phyloP scores from a whole-genome alignment of 441 rosid species.

The Geranium incanum region DNA sequence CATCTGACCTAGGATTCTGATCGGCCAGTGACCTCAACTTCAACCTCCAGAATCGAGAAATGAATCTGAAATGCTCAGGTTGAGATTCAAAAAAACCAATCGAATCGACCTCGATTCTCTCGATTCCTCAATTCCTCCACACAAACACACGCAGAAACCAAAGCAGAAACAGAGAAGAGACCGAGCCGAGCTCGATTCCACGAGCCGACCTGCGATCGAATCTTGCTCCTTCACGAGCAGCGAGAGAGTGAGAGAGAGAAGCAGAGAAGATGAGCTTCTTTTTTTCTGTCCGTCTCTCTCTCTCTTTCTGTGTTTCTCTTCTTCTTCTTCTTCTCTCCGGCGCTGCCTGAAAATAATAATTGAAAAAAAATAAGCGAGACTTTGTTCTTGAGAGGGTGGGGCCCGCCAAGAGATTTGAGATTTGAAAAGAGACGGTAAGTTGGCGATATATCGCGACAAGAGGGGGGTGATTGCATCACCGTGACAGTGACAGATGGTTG shows the following conservation, averaged over 20 bases:
- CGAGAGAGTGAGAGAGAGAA: not conserved
- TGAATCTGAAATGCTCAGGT: not conserved
- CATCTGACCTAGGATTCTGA: not conserved
- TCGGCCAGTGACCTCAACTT: not conserved
- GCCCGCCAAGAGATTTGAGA: slow-evolving; percentile 21
- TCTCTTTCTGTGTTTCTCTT: not conserved
- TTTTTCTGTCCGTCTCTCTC: not conserved
- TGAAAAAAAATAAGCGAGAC: not conserved
- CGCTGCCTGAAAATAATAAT: slow-evolving; percentile 1
- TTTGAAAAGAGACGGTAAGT: slow-evolving; percentile 3
- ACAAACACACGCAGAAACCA: not conserved
- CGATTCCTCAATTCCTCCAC: not conserved
- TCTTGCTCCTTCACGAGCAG: not conserved
- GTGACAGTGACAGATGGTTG: not conserved
- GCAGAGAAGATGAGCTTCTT: not conserved
- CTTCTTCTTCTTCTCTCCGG: not conserved
- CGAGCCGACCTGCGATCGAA: slow-evolving; percentile 8
- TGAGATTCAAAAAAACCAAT: not conserved
- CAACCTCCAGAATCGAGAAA: not conserved
- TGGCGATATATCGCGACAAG: not conserved
- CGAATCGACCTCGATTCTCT: not conserved
- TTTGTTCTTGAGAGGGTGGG: not conserved
- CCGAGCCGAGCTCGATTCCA: not conserved
- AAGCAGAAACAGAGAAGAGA: not conserved
- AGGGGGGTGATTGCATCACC: slow-evolving; percentile 1